Evolutionary conservation across 208 protist species (phyloP).

Genomic region (Trypanosoma scelopori): DNA sequence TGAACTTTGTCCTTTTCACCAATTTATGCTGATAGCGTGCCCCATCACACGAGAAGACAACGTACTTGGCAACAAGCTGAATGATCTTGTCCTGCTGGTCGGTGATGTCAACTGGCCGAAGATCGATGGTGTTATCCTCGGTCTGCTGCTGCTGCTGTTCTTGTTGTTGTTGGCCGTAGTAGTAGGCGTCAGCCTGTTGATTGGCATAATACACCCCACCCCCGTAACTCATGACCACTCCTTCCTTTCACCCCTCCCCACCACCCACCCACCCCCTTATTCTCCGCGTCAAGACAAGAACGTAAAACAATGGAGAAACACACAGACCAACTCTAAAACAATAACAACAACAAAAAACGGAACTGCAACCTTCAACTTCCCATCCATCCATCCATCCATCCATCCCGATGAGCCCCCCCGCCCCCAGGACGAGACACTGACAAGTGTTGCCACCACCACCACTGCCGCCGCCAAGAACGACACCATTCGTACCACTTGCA

Average conservation of each 20-base stretch:
- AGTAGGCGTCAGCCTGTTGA: constrained; percentile 6
- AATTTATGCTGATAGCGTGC: constrained; percentile 73
- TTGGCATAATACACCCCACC: constrained; percentile 15
- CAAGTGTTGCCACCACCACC: too few species aligned
- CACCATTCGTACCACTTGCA: too few species aligned
- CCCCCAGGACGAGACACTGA: too few species aligned
- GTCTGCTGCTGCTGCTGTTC: constrained; percentile 10
- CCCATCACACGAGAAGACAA: constrained; percentile 67
- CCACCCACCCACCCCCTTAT: too few species aligned
- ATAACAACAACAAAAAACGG: constrained; percentile 21
- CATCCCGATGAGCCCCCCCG: too few species aligned
- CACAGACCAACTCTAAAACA: not conserved
- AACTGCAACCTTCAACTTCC: not conserved
- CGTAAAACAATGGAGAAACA: too few species aligned
- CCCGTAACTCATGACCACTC: constrained; percentile 16
- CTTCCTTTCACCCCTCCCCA: not conserved
- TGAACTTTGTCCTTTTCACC: constrained; percentile 56
- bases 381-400: too few species aligned
- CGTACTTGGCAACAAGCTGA: constrained; percentile 76
- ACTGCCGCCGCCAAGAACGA: too few species aligned
- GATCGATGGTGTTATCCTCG: constrained; percentile 31
- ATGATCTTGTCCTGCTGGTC: constrained; percentile 83
- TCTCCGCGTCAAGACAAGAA: not conserved
- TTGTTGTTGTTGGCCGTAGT: constrained; percentile 18
- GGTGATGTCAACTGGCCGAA: constrained; percentile 58